Percentiles rank a stretch among this genome's conserved stretches.
phyloP scores from a whole-genome alignment of 768 basidiomycete species.

The Coprinopsis marcescibilis region DNA sequence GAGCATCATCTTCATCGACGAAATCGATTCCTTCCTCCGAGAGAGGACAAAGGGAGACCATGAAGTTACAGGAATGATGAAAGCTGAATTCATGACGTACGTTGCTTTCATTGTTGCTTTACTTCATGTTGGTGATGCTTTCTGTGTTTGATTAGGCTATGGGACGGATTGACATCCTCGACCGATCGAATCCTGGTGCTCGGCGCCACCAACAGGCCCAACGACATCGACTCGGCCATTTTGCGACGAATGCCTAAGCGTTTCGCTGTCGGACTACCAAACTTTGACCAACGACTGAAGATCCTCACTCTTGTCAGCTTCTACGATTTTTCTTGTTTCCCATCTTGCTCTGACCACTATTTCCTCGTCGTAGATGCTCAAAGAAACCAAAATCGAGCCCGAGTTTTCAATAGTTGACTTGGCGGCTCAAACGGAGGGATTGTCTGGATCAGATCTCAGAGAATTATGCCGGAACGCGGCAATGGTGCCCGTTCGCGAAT shows the following conservation, averaged over 20 bases:
- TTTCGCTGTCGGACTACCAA: constrained; percentile 80
- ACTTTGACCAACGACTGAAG: constrained; percentile 69
- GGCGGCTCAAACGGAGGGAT: constrained; percentile 63
- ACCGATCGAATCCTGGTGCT: constrained; percentile 83
- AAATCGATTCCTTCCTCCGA: constrained; percentile 93
- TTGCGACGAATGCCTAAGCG: constrained; percentile 98
- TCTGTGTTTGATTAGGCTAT: constrained; percentile 53
- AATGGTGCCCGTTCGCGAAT: constrained; percentile 87
- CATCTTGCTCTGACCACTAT: background rate
- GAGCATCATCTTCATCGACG: constrained; percentile 97
- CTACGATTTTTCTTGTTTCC: background rate
- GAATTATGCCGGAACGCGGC: constrained; percentile 93
- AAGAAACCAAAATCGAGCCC: constrained; percentile 62
- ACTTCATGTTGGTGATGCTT: background rate
- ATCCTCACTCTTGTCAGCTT: constrained; percentile 76
- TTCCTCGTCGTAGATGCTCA: constrained; percentile 66
- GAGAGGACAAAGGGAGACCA: constrained; percentile 87
- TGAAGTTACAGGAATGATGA: constrained; percentile 98
- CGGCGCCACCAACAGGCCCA: constrained; percentile 93
- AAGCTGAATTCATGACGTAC: constrained; percentile 92
- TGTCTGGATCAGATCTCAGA: constrained; percentile 86
- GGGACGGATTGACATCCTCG: constrained; percentile 89
- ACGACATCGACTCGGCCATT: constrained; percentile 85
- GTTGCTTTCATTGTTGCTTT: constrained; percentile 20
- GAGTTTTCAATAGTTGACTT: constrained; percentile 57